These are phyloP conservation scores for Phytophthora meadii DNA, from an alignment of 352 stramenopile species.

Conservation along the genomic window DNA sequence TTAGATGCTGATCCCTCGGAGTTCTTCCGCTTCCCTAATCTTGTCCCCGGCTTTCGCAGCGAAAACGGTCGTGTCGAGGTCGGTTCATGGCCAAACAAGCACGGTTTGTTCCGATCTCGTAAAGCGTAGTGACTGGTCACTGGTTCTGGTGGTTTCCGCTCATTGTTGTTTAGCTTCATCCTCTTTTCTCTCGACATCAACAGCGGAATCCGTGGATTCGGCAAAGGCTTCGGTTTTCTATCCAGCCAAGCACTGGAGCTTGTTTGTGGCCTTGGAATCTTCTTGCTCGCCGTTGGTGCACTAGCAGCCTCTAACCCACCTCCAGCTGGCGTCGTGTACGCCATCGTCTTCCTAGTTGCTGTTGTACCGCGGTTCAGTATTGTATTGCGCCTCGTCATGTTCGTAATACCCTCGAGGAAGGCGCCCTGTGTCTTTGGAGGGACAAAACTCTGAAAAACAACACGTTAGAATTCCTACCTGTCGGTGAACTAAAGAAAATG, in stretches of 20 bases:
- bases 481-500: constrained; percentile 3
- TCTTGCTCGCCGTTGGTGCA: constrained; percentile 18
- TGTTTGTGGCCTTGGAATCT: constrained; percentile 1
- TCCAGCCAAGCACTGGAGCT: constrained; percentile 30
- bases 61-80: constrained; percentile 4
- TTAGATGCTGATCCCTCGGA: constrained; percentile 47
- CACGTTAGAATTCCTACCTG: not conserved
- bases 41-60: constrained; percentile 6
- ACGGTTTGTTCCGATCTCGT: constrained; percentile 18
- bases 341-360: not conserved
- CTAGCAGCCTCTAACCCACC: constrained; percentile 30
- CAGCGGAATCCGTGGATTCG: constrained; percentile 10
- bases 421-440: constrained; percentile 33
- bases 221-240: constrained; percentile 3
- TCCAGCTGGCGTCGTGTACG: constrained; percentile 9
- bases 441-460: constrained; percentile 24
- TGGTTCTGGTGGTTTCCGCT: constrained; percentile 2
- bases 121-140: constrained; percentile 21
- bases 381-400: constrained; percentile 23
- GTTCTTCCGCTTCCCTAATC: constrained; percentile 31
- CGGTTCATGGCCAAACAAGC: constrained; percentile 9
- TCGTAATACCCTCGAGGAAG: constrained; percentile 29
- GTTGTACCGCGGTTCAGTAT: constrained; percentile 22
- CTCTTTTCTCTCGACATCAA: constrained; percentile 9
- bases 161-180: constrained; percentile 5